Evolutionary conservation across 331 rosid genomes (phyloP).

Genomic region (Quercus lobata): DNA sequence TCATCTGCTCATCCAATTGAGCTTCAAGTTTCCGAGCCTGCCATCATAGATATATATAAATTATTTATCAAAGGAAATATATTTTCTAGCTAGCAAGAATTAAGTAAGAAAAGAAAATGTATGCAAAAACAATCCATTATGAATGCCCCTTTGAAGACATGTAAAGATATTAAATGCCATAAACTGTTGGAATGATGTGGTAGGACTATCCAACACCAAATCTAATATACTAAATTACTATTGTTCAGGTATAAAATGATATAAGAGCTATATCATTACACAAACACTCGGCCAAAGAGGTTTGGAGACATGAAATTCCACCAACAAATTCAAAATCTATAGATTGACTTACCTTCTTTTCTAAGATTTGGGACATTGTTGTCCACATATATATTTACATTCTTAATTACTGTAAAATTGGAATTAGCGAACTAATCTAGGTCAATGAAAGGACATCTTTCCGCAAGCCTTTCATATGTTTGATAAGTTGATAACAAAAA

Average conservation of each 20-base stretch:
- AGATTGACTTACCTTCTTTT: conserved; percentile 3
- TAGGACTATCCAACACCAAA: neutral
- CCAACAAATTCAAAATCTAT: neutral
- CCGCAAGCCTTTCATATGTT: neutral
- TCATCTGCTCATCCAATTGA: conserved; percentile 95
- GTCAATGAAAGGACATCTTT: neutral
- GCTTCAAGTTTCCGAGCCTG: conserved; percentile 98
- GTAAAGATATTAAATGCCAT: neutral
- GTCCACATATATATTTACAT: neutral
- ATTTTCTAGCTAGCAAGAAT: neutral
- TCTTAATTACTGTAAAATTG: neutral
- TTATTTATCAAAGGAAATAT: neutral
- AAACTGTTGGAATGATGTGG: neutral
- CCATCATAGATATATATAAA: conserved; percentile 7
- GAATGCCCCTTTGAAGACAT: conserved; percentile 1
- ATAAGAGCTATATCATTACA: neutral
- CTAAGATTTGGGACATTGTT: neutral
- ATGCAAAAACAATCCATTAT: neutral
- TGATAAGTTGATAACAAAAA: neutral
- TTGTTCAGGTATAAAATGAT: neutral
- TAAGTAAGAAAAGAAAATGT: neutral
- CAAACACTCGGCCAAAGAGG: neutral
- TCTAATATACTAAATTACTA: neutral
- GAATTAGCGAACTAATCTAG: neutral
- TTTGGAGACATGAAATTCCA: neutral